These are phyloP conservation scores for Phytopythium montanum DNA, from an alignment of 352 stramenopile species.

Conservation along the genomic window DNA sequence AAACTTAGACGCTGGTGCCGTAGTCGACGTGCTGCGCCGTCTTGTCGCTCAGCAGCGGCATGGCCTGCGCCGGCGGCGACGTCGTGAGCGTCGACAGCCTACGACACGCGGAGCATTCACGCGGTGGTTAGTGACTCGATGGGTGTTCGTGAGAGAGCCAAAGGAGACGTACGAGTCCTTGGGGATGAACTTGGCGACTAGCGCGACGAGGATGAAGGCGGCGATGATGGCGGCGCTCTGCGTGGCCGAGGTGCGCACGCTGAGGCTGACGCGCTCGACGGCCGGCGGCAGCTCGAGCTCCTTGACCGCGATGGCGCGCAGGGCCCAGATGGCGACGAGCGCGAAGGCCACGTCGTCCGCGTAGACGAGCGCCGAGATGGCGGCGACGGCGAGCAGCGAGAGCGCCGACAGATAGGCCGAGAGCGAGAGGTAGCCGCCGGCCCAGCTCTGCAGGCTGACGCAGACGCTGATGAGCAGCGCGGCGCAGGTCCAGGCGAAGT, in stretches of 20 bases:
- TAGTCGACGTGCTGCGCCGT: slow-evolving; percentile 33
- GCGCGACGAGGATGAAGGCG: slow-evolving; percentile 54
- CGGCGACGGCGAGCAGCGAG: slow-evolving; percentile 48
- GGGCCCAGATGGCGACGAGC: slow-evolving; percentile 58
- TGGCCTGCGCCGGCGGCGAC: slow-evolving; percentile 22
- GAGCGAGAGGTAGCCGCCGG: slow-evolving; percentile 43
- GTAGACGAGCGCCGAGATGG: slow-evolving; percentile 56
- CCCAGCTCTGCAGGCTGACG: slow-evolving; percentile 50
- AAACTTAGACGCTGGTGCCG: slow-evolving; percentile 27
- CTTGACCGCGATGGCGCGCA: slow-evolving; percentile 53
- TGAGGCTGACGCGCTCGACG: slow-evolving; percentile 47
- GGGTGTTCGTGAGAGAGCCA: neutral
- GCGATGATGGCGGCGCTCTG: slow-evolving; percentile 56
- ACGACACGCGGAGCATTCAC: neutral
- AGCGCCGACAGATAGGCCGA: slow-evolving; percentile 54
- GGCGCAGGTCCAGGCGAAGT: slow-evolving; percentile 73
- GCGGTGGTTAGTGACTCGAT: neutral
- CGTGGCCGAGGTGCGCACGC: slow-evolving; percentile 51
- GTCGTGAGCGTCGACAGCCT: slow-evolving; percentile 5
- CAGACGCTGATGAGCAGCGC: slow-evolving; percentile 70
- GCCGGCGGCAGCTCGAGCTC: slow-evolving; percentile 37
- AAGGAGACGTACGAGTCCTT: slow-evolving; percentile 22
- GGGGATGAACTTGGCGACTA: slow-evolving; percentile 30
- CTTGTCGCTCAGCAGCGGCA: slow-evolving; percentile 42
- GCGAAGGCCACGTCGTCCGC: slow-evolving; percentile 55